Percentiles rank a stretch among this genome's conserved stretches.
Evolutionary conservation across 2,329 filamentous ascomycete species (phyloP).

Genomic region (Beauveria sp.): DNA sequence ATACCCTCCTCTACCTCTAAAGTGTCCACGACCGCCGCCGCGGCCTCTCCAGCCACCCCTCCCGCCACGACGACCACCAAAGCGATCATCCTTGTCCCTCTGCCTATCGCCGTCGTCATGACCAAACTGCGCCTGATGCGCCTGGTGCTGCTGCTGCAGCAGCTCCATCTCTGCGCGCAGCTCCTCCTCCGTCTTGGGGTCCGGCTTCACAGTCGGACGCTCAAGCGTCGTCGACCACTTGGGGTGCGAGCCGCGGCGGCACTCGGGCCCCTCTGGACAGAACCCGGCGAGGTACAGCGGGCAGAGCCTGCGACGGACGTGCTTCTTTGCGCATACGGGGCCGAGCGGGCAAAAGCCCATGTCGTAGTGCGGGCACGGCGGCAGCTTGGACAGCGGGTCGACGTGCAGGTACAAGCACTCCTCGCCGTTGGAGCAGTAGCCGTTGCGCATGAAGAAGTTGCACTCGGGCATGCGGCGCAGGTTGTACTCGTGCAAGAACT

Average conservation of each 20-base stretch:
- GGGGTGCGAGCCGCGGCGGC: slow-evolving; percentile 75
- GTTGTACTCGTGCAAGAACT: slow-evolving; percentile 98
- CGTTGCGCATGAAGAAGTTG: slow-evolving; percentile 89
- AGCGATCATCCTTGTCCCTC: slow-evolving; percentile 18
- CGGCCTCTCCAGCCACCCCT: slow-evolving; percentile 32
- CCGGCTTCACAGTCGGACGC: slow-evolving; percentile 63
- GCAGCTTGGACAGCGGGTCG: slow-evolving; percentile 71
- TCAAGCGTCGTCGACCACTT: slow-evolving; percentile 71
- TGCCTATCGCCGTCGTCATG: slow-evolving; percentile 25
- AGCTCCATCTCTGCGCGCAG: slow-evolving; percentile 22
- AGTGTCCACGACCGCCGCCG: slow-evolving; percentile 23
- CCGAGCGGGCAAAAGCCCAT: slow-evolving; percentile 91
- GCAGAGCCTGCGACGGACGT: slow-evolving; percentile 76
- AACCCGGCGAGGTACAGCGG: slow-evolving; percentile 87
- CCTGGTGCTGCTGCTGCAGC: slow-evolving; percentile 31
- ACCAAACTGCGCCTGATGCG: slow-evolving; percentile 25
- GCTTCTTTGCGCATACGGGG: slow-evolving; percentile 78
- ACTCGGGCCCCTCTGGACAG: slow-evolving; percentile 73
- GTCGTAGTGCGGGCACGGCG: slow-evolving; percentile 85
- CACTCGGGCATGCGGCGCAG: slow-evolving; percentile 97
- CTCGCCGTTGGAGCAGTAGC: slow-evolving; percentile 93
- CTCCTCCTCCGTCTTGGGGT: slow-evolving; percentile 47
- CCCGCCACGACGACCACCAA: slow-evolving; percentile 26
- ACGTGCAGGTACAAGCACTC: slow-evolving; percentile 93
- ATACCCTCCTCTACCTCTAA: slow-evolving; percentile 27